Evolutionary conservation across 164 flowering plant genomes (phyloP), one percentile per base, ranked within the genome.

Genomic region (Vitis cinerea): DNA sequence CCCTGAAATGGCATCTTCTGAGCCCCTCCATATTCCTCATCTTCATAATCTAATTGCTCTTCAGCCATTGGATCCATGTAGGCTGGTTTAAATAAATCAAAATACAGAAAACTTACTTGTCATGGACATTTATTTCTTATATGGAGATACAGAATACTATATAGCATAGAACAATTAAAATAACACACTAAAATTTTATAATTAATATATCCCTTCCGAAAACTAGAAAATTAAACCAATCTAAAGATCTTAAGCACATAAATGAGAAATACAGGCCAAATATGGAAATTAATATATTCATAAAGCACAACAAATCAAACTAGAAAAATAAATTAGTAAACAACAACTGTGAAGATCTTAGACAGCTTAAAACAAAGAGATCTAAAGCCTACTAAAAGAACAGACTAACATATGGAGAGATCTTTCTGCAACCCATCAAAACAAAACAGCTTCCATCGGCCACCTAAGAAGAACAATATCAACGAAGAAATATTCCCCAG

Each of bases 1-100:
- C 91, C 89, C 54, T 87, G 93, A 84, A 79, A 85, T 70, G 83
- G 94, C 79, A 79, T 56, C 78, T 83, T 90, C 50, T 80, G 91
- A 71, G 78, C 71, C 37, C 86, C 87, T 52, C 86, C 90, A 64
- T 84, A 86, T 68, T 87, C 94, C 72, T 87, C 97, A 9, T 90
- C 92, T 7, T 78, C 95, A 72, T 79, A 92, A 77, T 90, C 94
- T 71, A 91, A 70, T 71, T 89, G 92, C 73, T 91, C 94, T 72
- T 86, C 93, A 47, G 74, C 83, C 82, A 75, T 77, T 16, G 86
- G 86, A 74, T 89, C 87, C 90, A 86, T 90, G 53, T 48, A 64
- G 52, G 52, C 65, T 23, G 31, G 10, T 49, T 47, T 63, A 53
- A 65, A 29, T 27, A 59, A 71, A 71, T 23, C 57, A 67, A 71